These are phyloP conservation scores for Fraxinus platypoda DNA, from an alignment of 305 asterid genomes.

Conservation along the genomic window DNA sequence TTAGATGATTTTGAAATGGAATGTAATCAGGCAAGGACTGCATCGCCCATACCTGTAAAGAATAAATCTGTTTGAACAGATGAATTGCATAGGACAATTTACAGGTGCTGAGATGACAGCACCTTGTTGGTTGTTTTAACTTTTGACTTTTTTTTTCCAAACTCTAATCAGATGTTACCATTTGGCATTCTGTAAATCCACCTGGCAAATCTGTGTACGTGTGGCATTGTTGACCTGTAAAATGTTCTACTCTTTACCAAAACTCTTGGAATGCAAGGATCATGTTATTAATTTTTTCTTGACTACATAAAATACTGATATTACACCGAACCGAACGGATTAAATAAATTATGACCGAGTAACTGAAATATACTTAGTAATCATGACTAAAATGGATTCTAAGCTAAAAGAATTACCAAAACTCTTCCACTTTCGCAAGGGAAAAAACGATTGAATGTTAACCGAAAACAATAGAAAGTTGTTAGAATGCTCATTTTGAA, in stretches of 20 bases:
- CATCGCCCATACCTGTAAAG: neutral
- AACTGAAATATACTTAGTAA: neutral
- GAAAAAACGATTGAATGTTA: conserved; percentile 4
- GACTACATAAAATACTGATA: neutral
- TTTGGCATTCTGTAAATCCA: neutral
- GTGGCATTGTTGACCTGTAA: neutral
- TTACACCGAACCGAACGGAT: neutral
- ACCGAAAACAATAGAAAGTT: conserved; percentile 24
- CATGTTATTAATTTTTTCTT: neutral
- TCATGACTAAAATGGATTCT: neutral
- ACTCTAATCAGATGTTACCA: neutral
- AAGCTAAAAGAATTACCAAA: conserved; percentile 18
- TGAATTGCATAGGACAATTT: neutral
- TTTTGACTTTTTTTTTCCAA: too few relatives aligned
- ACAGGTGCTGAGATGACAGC: neutral
- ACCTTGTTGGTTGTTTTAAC: neutral
- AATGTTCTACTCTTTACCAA: neutral
- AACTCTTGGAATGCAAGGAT: neutral
- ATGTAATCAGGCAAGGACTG: neutral
- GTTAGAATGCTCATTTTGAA: neutral
- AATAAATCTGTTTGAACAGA: neutral
- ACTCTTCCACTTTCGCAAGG: conserved; percentile 12
- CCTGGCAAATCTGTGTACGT: neutral
- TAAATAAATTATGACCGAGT: neutral
- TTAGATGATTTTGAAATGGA: neutral